Evolutionary conservation across 768 basidiomycete species (phyloP), one percentile per base, ranked within the genome.

Genomic region (Phylloporus sp.): DNA sequence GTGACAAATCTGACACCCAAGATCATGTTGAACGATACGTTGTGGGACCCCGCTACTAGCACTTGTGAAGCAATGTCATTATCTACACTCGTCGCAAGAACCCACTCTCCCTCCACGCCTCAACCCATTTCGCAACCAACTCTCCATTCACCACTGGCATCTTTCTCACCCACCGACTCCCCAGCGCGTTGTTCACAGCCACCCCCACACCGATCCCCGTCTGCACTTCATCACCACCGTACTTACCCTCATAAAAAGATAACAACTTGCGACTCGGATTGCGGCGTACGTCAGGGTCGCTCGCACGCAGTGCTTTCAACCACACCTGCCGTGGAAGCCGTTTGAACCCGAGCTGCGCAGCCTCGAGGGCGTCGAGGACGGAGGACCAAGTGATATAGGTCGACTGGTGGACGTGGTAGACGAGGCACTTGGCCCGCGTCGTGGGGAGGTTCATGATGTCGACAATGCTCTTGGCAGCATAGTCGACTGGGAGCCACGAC

Each of bases 401-500:
- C 6, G 45, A 56, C 7, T 61, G 57, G 27, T 61, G 45, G 35
- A 69, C 22, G 12, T 67, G 53, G 36, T 57, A 65, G 13, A 67
- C 63, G 12, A 58, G 60, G 18, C 60, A 65, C 6, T 47, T 39
- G 11, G 22, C 15, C 5, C 36, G 15, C n/a, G n/a, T 8, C 3
- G 31, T 34, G 31, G 57, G 49, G 15, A 58, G 45, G 1, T 41
- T 46, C 5, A 76, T 66, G 45, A 82, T 69, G 52, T 82, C 78
- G 34, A 69, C 56, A 54, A 82, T 78, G 16, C 71, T 72, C 29
- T 66, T 66, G 8, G 73, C 80, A 1, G 80, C 80, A 46, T 68
- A 71, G 65, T 83, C 73, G 45, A 81, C 78, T 0, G 81, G 79
- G 2, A 82, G 68, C 79, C 80, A 82, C 0, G 76, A 56, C 18